Conservation (phyloP, 1,139 yeast genomes). For the Wickerhamiella infanticola region DNA sequence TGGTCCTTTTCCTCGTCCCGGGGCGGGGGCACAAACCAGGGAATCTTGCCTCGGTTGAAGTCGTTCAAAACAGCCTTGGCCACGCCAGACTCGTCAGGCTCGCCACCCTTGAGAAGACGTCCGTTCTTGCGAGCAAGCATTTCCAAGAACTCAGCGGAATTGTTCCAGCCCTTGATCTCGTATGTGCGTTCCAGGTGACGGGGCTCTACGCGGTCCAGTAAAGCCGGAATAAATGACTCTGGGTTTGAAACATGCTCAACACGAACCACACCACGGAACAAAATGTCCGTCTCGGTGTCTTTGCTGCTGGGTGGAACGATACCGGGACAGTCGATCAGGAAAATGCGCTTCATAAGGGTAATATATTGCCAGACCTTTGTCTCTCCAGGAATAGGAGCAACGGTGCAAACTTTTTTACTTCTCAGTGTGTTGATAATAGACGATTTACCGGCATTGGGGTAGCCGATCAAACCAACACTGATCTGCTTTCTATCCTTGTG, state of each 20-base stretch:
- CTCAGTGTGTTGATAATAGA: slow-evolving; percentile 88
- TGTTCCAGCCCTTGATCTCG: slow-evolving; percentile 84
- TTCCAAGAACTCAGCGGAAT: slow-evolving; percentile 73
- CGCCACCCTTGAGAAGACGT: slow-evolving; percentile 89
- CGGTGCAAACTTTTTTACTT: slow-evolving; percentile 88
- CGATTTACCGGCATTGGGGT: slow-evolving; percentile 95
- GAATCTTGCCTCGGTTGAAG: slow-evolving; percentile 92
- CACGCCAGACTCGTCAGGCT: slow-evolving; percentile 89
- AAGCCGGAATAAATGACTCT: slow-evolving; percentile 86
- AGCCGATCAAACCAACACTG: slow-evolving; percentile 93
- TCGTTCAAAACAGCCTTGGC: slow-evolving; percentile 84
- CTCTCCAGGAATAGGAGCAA: slow-evolving; percentile 98
- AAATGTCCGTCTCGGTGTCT: slow-evolving; percentile 84
- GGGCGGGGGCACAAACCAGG: slow-evolving; percentile 96
- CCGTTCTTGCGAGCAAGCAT: slow-evolving; percentile 86
- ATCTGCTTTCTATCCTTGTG: slow-evolving; percentile 92
- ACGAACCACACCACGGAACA: slow-evolving; percentile 93
- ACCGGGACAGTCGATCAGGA: slow-evolving; percentile 96
- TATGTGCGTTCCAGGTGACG: slow-evolving; percentile 92
- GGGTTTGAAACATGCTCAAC: slow-evolving; percentile 93
- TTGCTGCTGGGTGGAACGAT: slow-evolving; percentile 90
- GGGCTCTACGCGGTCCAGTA: slow-evolving; percentile 70
- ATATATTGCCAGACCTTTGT: slow-evolving; percentile 99
- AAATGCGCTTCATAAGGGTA: slow-evolving; percentile 88
- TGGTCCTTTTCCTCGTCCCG: slow-evolving; percentile 21